Base-by-base conservation (phyloP, 2,329 filamentous ascomycete species). In the Lanzia echinophila region DNA sequence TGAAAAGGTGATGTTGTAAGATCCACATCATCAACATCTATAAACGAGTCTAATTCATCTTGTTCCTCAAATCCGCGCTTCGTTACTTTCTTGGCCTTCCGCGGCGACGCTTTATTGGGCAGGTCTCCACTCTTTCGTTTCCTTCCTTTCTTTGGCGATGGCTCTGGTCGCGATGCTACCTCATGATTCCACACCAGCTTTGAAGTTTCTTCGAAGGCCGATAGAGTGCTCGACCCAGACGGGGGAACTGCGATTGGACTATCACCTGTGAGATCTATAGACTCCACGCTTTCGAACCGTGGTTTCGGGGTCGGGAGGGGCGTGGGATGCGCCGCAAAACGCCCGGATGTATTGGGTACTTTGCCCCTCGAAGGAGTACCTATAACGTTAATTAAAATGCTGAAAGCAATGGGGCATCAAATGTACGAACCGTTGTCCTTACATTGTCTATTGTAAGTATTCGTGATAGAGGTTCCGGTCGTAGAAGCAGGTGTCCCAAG, bases 91-190 rank as follows among this genome's bases (percentile, higher is more conserved):
- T 50, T 48, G 36, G 53, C 46, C 47, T 61, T 56, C 32, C 46
- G 55, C 32, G 54, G 54, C 6, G 56, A 52, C 13, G 49, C 47
- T 28, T 38, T 57, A 38, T 46, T 58, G 1, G 62, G 61, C 22
- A 67, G 62, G 13, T 67, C 66, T 45, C 62, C 58, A 43, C 67
- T 68, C 51, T 69, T 69, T 20, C 67, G 56, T 53, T 69, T 69
- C 55, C 58, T 68, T 5, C 61, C 60, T 20, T 54, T 53, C 42
- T 56, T 56, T 15, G 53, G 24, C 20, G 63, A 54, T 46, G 65
- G 66, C 48, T 65, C 64, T 7, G 64, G 45, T 52, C 63, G 58
- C 12, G 59, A 64, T 13, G 65, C 64, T 20, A 57, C 58, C 11
- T 62, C 60, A 53, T 66, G 63, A 7, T 38, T 50, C 64, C 64